phyloP scores from a whole-genome alignment of 371 early-diverging fungal genomes.

The Globomyces sp. region DNA sequence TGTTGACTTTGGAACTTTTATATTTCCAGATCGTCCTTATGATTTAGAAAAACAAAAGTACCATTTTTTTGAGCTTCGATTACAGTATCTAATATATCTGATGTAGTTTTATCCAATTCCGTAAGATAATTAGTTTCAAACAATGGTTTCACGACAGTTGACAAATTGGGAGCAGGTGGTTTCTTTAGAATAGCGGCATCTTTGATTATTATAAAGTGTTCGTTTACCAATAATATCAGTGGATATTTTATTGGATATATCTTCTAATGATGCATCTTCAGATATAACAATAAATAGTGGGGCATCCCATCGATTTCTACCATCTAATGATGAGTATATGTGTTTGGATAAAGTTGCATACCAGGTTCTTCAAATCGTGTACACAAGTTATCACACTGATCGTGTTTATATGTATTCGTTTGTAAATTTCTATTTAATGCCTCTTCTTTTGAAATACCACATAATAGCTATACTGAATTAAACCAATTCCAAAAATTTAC shows the following conservation, averaged over 20 bases:
- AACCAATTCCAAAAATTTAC: slow-evolving; percentile 35
- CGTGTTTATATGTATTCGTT: slow-evolving; percentile 53
- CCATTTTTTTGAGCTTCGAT: slow-evolving; percentile 74
- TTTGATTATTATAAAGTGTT: no score
- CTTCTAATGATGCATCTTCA: slow-evolving; percentile 46
- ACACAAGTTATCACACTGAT: slow-evolving; percentile 76
- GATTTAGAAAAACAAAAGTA: neutral
- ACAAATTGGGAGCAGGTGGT: slow-evolving; percentile 67
- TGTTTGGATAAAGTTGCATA: neutral
- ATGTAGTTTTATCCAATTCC: slow-evolving; percentile 80
- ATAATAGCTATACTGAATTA: slow-evolving; percentile 33
- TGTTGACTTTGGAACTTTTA: slow-evolving; percentile 62
- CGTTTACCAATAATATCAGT: slow-evolving; percentile 56
- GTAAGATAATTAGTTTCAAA: slow-evolving; percentile 87
- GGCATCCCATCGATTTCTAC: slow-evolving; percentile 89
- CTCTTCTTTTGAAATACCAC: slow-evolving; percentile 60
- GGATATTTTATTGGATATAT: slow-evolving; percentile 48
- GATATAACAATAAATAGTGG: slow-evolving; percentile 86
- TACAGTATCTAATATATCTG: slow-evolving; percentile 75
- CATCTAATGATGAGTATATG: slow-evolving; percentile 25
- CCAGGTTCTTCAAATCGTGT: slow-evolving; percentile 93
- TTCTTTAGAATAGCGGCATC: slow-evolving; percentile 70
- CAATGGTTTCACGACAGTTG: slow-evolving; percentile 70
- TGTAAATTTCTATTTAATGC: slow-evolving; percentile 23
- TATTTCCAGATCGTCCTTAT: slow-evolving; percentile 40